These are phyloP conservation scores for Fusarium illudens DNA, from an alignment of 2,329 filamentous ascomycete genomes.

Conservation along the genomic window DNA sequence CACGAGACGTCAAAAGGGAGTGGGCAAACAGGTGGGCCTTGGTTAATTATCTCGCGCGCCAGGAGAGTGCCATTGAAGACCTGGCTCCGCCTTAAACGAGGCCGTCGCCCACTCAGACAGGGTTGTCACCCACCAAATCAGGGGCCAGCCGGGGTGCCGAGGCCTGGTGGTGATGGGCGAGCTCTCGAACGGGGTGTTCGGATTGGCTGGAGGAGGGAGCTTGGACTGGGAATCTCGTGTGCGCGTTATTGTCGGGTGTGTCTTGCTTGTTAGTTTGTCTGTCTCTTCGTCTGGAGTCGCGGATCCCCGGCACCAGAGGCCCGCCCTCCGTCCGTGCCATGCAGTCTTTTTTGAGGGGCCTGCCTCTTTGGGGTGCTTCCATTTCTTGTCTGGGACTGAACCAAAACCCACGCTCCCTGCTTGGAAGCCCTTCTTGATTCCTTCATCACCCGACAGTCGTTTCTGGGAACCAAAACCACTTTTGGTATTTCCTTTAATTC, in stretches of 20 bases:
- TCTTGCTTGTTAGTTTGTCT: neutral
- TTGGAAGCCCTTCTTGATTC: neutral
- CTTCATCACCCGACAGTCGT: constrained; percentile 26
- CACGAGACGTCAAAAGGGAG: neutral
- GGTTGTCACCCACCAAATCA: neutral
- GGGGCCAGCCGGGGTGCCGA: neutral
- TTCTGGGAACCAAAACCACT: constrained; percentile 15
- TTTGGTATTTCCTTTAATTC: constrained; percentile 31
- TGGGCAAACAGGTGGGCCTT: neutral
- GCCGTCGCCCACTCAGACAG: neutral
- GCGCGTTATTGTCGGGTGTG: constrained; percentile 1
- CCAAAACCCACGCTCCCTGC: neutral
- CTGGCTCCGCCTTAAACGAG: neutral
- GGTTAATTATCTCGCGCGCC: constrained; percentile 1
- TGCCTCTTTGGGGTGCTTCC: neutral
- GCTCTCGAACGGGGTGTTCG: neutral
- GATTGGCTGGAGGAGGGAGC: neutral
- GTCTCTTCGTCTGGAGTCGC: neutral
- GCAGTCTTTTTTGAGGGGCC: neutral
- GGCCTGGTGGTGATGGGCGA: neutral
- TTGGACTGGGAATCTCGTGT: neutral
- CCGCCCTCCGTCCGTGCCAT: neutral
- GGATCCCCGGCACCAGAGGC: neutral
- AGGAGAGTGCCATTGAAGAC: neutral
- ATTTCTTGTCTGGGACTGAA: neutral